Conservation (phyloP, 208 protist genomes). For the Vickermania ingenoplastis region DNA sequence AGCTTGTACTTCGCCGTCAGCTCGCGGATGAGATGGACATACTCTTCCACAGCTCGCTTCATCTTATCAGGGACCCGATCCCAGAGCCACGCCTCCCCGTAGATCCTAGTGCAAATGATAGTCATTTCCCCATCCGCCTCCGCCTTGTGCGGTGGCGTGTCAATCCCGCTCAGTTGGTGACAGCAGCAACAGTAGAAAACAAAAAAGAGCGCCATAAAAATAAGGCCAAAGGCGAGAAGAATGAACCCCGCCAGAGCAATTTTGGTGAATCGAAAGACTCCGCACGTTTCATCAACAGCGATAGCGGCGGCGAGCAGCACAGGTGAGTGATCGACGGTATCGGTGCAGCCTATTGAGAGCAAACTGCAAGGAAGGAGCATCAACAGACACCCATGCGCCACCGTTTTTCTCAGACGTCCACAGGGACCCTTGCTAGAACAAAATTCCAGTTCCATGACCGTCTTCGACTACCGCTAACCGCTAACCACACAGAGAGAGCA, state of each 20-base stretch:
- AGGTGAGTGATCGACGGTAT: no score
- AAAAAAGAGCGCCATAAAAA: neutral
- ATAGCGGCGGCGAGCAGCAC: no score
- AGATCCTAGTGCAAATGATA: neutral
- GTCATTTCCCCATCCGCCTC: neutral
- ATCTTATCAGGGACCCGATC: neutral
- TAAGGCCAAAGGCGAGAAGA: neutral
- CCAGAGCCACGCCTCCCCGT: neutral
- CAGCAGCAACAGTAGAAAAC: neutral
- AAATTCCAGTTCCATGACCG: no score
- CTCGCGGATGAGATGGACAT: neutral
- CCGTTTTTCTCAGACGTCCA: no score
- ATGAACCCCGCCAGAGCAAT: neutral
- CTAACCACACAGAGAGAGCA: no score
- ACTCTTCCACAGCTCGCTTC: neutral
- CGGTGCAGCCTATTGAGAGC: no score
- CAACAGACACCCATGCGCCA: no score
- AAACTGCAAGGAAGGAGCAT: no score
- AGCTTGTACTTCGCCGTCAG: neutral
- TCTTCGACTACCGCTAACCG: no score
- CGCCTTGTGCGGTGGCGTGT: neutral
- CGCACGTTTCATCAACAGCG: neutral
- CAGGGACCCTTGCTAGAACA: no score
- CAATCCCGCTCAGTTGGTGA: neutral
- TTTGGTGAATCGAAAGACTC: neutral